Evolutionary conservation across 768 basidiomycete species (phyloP), one percentile per base, ranked within the genome.

Genomic region (Tricholoma matsutake): DNA sequence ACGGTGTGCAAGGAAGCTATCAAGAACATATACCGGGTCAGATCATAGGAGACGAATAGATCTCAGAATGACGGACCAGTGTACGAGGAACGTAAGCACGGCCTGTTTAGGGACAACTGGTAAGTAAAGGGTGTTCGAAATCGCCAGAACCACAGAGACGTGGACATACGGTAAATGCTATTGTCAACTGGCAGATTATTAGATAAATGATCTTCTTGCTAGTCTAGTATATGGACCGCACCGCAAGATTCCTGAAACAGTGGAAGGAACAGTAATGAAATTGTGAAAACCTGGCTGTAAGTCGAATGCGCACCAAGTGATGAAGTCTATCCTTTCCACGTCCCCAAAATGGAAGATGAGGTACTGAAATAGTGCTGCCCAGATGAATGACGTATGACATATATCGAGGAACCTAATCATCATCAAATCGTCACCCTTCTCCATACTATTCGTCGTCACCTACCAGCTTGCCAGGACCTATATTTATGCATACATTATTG

Each of bases 41-140:
- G 28, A 31, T n/a, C 16, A 16, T 7, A 28, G 16, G 20, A 14
- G 25, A 16, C 49, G 13, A 16, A 14, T 13, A 29, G 6, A 29
- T 52, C 28, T 5, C 3, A 3, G 9, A 20, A 16, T n/a, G 55
- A 56, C 66, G 32, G 60, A 80, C 79, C 78, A 77, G 43, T 80
- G 79, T 9, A 79, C 78, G 4, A 75, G 67, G 43, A 79, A 77
- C 9, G 78, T 79, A 4, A 79, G 63, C 31, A 79, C 57, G 1
- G 77, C 78, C 78, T 75, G 52, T 35, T 64, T 32, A 45, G 18
- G 37, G 28, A 13, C 35, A 20, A 41, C 13, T 31, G n/a, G 43
- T 3, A 4, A 41, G 28, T 25, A 43, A 58, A 52, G 29, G 32
- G n/a, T 32, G 4, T 4, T 13, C 10, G 5, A 18, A 35, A 41